These are phyloP conservation scores for Russula earlei DNA, from an alignment of 768 basidiomycete species.

Conservation along the genomic window DNA sequence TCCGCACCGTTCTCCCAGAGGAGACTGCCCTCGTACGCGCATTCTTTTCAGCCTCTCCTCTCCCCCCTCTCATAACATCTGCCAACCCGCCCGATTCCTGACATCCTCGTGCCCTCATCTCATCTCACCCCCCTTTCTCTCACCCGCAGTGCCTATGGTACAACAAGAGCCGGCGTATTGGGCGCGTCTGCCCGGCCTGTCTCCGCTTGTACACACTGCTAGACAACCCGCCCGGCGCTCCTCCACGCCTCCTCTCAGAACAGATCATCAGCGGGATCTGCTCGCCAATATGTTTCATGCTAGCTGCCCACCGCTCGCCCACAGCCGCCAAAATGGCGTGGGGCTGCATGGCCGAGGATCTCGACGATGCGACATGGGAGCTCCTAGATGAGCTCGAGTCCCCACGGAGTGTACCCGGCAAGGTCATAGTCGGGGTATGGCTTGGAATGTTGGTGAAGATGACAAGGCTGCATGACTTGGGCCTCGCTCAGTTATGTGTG, in stretches of 20 bases:
- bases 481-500: slow-evolving; percentile 50
- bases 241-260: slow-evolving; percentile 43
- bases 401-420: slow-evolving; percentile 8
- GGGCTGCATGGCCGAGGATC: slow-evolving; percentile 60
- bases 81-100: neutral
- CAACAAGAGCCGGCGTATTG: slow-evolving; percentile 65
- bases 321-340: slow-evolving; percentile 55
- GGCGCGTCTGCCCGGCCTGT: slow-evolving; percentile 73
- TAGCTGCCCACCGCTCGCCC: slow-evolving; percentile 59
- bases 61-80: too few relatives aligned
- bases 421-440: slow-evolving; percentile 31
- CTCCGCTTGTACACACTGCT: slow-evolving; percentile 62
- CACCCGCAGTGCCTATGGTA: slow-evolving; percentile 51
- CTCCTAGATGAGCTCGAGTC: slow-evolving; percentile 37
- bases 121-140: slow-evolving; percentile 30
- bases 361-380: slow-evolving; percentile 57
- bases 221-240: slow-evolving; percentile 48
- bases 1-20: slow-evolving; percentile 56
- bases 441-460: slow-evolving; percentile 64
- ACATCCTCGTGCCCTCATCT: neutral
- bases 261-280: slow-evolving; percentile 72
- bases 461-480: slow-evolving; percentile 67
- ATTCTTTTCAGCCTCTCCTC: neutral
- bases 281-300: slow-evolving; percentile 67
- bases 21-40: slow-evolving; percentile 60